These are phyloP conservation scores for Erodium trifolium DNA, from an alignment of 441 rosid genomes.

Conservation along the genomic window DNA sequence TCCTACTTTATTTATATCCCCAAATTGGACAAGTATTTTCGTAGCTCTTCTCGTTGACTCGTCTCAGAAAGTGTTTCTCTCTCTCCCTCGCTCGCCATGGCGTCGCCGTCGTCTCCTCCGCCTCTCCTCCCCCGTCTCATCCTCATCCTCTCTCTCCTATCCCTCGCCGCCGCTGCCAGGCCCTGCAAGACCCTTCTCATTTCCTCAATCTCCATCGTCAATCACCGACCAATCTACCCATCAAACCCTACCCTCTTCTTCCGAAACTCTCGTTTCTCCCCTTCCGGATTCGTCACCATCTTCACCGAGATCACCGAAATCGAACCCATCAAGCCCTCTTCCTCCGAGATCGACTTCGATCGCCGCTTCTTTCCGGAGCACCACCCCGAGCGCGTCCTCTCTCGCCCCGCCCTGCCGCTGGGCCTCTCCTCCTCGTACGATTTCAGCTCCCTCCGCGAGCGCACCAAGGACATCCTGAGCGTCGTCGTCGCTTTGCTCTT, in stretches of 20 bases:
- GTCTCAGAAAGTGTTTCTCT: not conserved
- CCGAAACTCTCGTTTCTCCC: conserved; percentile 13
- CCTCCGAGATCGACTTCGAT: conserved; percentile 20
- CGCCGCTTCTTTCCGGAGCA: conserved; percentile 17
- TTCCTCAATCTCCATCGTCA: conserved; percentile 56
- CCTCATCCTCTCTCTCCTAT: conserved; percentile 27
- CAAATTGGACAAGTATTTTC: too few species aligned
- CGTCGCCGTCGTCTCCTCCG: conserved; percentile 23
- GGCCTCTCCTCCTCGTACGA: conserved; percentile 20
- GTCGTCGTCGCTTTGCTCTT: conserved; percentile 74
- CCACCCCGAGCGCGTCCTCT: not conserved
- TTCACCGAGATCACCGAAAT: conserved; percentile 38
- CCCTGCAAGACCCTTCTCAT: conserved; percentile 72
- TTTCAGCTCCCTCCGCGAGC: conserved; percentile 58
- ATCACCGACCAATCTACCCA: conserved; percentile 23
- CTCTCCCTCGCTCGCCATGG: not conserved
- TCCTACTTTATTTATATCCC: too few species aligned
- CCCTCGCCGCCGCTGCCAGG: conserved; percentile 41
- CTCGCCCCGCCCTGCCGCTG: not conserved
- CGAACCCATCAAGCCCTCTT: conserved; percentile 26
- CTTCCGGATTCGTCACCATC: conserved; percentile 43
- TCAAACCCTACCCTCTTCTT: conserved; percentile 21
- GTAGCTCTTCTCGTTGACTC: not conserved
- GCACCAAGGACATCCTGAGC: conserved; percentile 75
- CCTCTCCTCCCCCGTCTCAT: conserved; percentile 16